Conservation (phyloP, 768 basidiomycete species). For the Ramaria sp. region DNA sequence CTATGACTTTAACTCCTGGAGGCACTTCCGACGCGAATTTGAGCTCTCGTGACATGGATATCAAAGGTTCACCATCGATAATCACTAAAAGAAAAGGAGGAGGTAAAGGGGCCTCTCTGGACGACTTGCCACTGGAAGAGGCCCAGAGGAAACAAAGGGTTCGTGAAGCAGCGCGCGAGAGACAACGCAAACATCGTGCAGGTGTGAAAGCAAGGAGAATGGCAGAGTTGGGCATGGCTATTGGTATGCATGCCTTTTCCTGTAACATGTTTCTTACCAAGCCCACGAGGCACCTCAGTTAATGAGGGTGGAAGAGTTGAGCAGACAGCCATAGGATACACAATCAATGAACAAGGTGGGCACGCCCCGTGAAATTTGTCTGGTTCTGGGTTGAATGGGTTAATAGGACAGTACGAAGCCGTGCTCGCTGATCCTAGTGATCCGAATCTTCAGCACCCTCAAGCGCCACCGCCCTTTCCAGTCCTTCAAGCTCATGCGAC, state of each 20-base stretch:
- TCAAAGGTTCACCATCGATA: background rate
- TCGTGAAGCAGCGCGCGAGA: constrained; percentile 65
- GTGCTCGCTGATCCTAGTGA: constrained; percentile 22
- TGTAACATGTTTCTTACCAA: constrained; percentile 25
- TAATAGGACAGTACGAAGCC: constrained; percentile 22
- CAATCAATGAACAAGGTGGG: constrained; percentile 35
- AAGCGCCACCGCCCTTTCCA: constrained; percentile 36
- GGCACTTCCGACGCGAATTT: background rate
- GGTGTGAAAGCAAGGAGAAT: constrained; percentile 71
- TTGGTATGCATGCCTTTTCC: constrained; percentile 33
- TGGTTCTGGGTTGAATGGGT: constrained; percentile 33
- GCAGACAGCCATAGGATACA: constrained; percentile 25
- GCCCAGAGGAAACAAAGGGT: constrained; percentile 56
- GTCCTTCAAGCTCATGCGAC: constrained; percentile 35
- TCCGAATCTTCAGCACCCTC: constrained; percentile 19
- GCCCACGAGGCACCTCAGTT: background rate
- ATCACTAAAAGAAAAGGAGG: background rate
- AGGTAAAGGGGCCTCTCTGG: constrained; percentile 1
- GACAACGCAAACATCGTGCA: constrained; percentile 74
- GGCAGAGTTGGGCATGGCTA: constrained; percentile 70
- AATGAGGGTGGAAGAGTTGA: constrained; percentile 4
- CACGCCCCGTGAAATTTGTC: constrained; percentile 28
- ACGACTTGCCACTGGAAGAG: constrained; percentile 39
- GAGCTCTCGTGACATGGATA: background rate
- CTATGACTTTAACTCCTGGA: background rate